A percentile compares a stretch with the other conserved stretches of the same genome.
Conservation (phyloP, 352 stramenopile species). For the Phytophthora foliorum region DNA sequence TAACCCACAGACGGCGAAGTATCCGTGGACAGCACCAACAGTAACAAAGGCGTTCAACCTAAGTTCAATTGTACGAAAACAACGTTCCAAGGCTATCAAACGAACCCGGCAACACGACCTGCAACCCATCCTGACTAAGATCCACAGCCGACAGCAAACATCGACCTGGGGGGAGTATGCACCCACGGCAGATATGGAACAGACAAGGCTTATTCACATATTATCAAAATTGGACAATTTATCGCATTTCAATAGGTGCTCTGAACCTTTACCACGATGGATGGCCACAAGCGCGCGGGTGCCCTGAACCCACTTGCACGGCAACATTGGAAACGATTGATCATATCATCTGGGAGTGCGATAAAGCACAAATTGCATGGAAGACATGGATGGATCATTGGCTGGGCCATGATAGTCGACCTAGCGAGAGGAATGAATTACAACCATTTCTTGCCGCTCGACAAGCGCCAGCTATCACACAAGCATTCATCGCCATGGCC, state of each 20-base stretch:
- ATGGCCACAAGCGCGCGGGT: neutral
- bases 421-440: neutral
- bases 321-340: neutral
- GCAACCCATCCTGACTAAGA: neutral
- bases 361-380: neutral
- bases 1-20: neutral
- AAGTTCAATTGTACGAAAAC: neutral
- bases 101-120: too few species aligned
- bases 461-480: neutral
- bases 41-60: neutral
- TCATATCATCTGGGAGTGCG: conserved; percentile 1
- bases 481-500: neutral
- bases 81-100: neutral
- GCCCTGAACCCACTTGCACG: neutral
- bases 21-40: neutral
- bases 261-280: neutral
- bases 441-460: neutral
- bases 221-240: neutral
- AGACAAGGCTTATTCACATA: neutral
- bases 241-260: neutral
- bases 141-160: neutral
- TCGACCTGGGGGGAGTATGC: neutral
- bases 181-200: neutral
- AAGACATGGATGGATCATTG: neutral
- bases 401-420: neutral